Evolutionary conservation across 768 basidiomycete species (phyloP), one percentile per base, ranked within the genome.

Genomic region (Pholiota conissans): DNA sequence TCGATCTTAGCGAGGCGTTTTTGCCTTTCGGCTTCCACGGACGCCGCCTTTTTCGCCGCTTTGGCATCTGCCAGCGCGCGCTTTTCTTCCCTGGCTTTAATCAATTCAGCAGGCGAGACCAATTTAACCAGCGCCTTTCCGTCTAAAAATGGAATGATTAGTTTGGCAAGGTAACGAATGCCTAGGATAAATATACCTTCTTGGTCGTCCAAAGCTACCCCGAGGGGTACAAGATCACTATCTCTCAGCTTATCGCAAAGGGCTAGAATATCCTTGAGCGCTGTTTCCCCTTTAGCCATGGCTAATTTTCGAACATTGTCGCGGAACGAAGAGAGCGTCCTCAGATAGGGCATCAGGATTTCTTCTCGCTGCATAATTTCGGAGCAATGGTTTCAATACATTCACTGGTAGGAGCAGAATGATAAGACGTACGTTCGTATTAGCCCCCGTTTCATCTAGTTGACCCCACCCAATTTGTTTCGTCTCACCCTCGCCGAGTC

Each of bases 41-140:
- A 73, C 0, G 85, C 90, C 26, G 86, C 87, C 68, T 95, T 95
- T 69, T 89, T 89, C 14, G 84, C 86, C 2, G 83, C 82, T 67
- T 94, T 96, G 18, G 85, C 91, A 59, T 89, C 87, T 16, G 77
- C 77, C 49, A 81, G 80, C 3, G 85, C 88, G 5, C 84, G 82
- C 74, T 97, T 98, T 67, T 95, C 95, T 59, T 98, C 95, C 46
- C 95, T 85, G 2, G 86, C 88, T 67, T 80, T 87, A 63, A 95
- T 84, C 35, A 99, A 79, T 56, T 91, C 85, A 11, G 84, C 83
- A 2, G 95, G 87, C 35, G 91, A 77, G 24, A 95, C 91, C 40
- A 98, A 79, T 73, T 98, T 98, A 58, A 97, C 90, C 28, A 98
- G 85, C 3, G 96, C 96, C 66, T 86, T 87, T n/a, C 95, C 95